Conservation (phyloP, 1,139 yeast genomes). For the Suhomyces wounanorum region DNA sequence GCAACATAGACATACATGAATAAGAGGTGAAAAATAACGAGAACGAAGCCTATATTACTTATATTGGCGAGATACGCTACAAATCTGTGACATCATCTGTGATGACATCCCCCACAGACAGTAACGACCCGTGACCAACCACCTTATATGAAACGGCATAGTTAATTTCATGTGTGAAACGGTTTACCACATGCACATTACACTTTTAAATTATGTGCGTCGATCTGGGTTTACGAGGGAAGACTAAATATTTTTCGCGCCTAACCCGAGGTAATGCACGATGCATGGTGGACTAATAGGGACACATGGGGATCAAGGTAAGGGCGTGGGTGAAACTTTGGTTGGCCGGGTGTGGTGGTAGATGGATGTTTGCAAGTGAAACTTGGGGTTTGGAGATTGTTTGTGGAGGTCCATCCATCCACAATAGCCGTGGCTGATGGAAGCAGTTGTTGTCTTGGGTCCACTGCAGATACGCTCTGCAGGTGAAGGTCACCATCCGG, state of each 20-base stretch:
- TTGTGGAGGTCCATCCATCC: not conserved
- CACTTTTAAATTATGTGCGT: slow-evolving; percentile 6
- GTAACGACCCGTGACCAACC: not conserved
- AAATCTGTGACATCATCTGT: slow-evolving; percentile 1
- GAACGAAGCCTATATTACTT: not conserved
- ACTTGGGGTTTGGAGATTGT: not conserved
- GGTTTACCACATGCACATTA: not conserved
- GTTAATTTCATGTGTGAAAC: slow-evolving; percentile 8
- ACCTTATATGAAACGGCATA: slow-evolving; percentile 2
- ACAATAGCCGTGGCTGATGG: not conserved
- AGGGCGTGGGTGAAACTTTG: no score
- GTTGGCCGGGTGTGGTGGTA: no score
- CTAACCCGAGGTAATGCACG: not conserved
- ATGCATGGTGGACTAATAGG: not conserved
- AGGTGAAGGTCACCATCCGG: not conserved
- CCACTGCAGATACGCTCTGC: not conserved
- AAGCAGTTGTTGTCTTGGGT: not conserved
- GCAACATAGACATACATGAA: not conserved
- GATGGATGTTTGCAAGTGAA: not conserved
- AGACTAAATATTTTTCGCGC: slow-evolving; percentile 3
- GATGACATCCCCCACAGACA: slow-evolving; percentile 3
- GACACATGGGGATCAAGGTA: not conserved
- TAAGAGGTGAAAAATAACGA: not conserved
- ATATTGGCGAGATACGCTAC: slow-evolving; percentile 3
- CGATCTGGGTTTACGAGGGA: slow-evolving; percentile 8